Base-by-base conservation (phyloP, 345 rosid species). In the Firmiana major region DNA sequence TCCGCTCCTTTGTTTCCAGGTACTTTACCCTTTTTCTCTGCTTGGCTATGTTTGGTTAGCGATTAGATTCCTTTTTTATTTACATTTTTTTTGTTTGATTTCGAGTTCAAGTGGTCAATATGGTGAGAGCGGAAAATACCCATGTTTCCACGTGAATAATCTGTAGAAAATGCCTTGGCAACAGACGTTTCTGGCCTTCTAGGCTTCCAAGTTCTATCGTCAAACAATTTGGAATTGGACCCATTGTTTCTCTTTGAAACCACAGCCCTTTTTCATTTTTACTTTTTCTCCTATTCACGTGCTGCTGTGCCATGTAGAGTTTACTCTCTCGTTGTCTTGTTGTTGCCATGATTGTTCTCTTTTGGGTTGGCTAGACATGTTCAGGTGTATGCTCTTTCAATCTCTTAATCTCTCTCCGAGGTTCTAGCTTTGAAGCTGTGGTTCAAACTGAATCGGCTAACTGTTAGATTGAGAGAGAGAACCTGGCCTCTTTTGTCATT, bases 331-430 rank as follows among this genome's bases (percentile, higher is more conserved):
- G 42, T 40, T 31, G 5, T 42, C 63, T 70, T 78, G 83, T 86
- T 80, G 75, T 89, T 89, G 74, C 88, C 81, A 79, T 77, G 79
- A 86, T 87, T 89, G 88, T 86, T 86, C 86, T 88, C 86, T 85
- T 83, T 59, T 87, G 79, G 68, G 65, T 79, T 85, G 83, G 86
- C 83, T 79, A 77, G 77, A 65, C 76, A 69, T 59, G 80, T 28
- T 78, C 82, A 85, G 75, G 84, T 31, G n/a, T n/a, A n/a, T n/a
- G n/a, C n/a, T n/a, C n/a, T n/a, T n/a, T n/a, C n/a, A n/a, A n/a
- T n/a, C 73, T 9, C 54, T 77, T 70, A 3, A 60, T 51, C 45
- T 13, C 57, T 70, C 36, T 70, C 17, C 62, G 4, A 40, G 5
- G 19, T 7, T 60, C 6, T 48, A 13, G 40, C 71, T 70, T 73